Evolutionary conservation across 78 protist species (phyloP).

Genomic region (Protostelium mycophagum): DNA sequence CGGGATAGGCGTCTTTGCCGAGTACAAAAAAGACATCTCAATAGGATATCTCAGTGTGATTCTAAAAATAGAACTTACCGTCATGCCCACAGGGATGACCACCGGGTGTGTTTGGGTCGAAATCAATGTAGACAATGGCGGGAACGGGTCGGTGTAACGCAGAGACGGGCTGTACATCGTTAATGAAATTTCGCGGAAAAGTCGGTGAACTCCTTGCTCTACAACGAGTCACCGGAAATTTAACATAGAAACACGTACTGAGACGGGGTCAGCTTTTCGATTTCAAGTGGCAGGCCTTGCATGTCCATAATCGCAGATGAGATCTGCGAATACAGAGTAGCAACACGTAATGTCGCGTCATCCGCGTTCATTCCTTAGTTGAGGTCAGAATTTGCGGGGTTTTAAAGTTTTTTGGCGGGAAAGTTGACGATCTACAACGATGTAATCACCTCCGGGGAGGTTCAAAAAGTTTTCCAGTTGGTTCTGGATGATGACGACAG

Average conservation of each 20-base stretch:
- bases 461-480: conserved; percentile 23
- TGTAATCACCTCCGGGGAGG: background rate
- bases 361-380: too few relatives aligned
- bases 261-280: conserved; percentile 17
- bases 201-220: conserved; percentile 7
- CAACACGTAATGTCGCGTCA: background rate
- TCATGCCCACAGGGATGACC: background rate
- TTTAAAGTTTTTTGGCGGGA: background rate
- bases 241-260: too few relatives aligned
- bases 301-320: background rate
- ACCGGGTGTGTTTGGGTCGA: conserved; percentile 7
- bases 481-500: background rate
- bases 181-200: too few relatives aligned
- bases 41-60: background rate
- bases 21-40: too few relatives aligned
- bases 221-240: background rate
- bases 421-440: background rate
- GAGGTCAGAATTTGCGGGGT: too few relatives aligned
- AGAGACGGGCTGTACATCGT: too few relatives aligned
- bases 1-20: too few relatives aligned
- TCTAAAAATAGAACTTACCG: background rate
- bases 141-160: conserved; percentile 34
- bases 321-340: background rate
- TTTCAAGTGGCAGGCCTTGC: conserved; percentile 18
- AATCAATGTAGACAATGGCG: background rate